Evolutionary conservation across 108 stramenopile genomes (phyloP), one percentile per base, ranked within the genome.

Genomic region (Aureococcus anophagefferens): DNA sequence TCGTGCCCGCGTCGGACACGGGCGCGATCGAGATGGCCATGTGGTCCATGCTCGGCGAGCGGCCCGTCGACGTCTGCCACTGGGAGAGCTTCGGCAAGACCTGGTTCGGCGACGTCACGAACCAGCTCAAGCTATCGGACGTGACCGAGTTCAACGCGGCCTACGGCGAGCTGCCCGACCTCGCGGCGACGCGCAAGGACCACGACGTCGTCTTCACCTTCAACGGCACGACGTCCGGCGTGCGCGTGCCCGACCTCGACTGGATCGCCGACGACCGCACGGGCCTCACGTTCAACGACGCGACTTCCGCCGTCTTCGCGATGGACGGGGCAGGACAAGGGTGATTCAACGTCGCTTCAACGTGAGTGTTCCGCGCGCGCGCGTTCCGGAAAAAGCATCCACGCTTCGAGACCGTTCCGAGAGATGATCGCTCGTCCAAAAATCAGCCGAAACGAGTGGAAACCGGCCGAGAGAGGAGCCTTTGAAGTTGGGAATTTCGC

Each of bases 11-110:
- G 65, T 95, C 94, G 28, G 98, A 99, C 74, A 99, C 98, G 33
- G 98, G 98, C 31, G 98, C 98, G 31, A 98, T 93, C 79, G 98
- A 99, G 88, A 99, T 99, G 98, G 98, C 98, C 76, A 99, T 99
- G 98, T 99, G 98, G 98, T 93, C 87, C 80, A 91, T 99, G 85
- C 85, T 99, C 37, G 98, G 98, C 33, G 84, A 75, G 28, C 76
- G 88, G 28, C 94, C 97, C 74, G 87, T 99, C 63, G 98, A 99
- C 79, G 78, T 93, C 68, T 95, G 91, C 81, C 90, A 97, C 81
- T 99, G 96, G 96, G 98, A 99, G 83, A 90, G 89, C 59, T 99
- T 99, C 73, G 98, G 97, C 46, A 96, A 93, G 88, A 94, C 94
- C 63, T 98, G 97, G 97, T 89, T 88, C 72, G 87, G 79, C 0